Percentiles rank a stretch among this genome's conserved stretches.
phyloP scores from a whole-genome alignment of 257 asterid genomes.

The Lycium ferocissimum region DNA sequence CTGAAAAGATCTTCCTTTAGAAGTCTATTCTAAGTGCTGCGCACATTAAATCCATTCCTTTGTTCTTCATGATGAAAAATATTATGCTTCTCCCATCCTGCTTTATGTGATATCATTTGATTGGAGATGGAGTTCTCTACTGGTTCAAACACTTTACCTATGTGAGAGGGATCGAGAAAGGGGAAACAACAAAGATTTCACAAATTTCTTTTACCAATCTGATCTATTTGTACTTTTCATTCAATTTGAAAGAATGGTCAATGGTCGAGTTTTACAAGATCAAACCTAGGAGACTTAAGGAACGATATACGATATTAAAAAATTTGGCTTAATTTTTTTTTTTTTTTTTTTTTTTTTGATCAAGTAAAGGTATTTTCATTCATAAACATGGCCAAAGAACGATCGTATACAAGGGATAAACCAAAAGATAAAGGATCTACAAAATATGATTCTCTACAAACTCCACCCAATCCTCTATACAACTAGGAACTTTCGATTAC shows the following conservation, averaged over 20 bases:
- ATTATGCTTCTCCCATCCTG: not conserved
- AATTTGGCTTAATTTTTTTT: no score
- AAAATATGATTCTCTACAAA: no score
- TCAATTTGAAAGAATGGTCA: not conserved
- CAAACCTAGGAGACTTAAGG: not conserved
- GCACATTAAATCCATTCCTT: not conserved
- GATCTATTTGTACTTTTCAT: not conserved
- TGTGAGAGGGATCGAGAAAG: not conserved
- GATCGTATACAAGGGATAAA: no score
- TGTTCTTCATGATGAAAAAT: not conserved
- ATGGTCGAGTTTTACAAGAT: not conserved
- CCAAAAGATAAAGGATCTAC: no score
- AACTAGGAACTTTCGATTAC: no score
- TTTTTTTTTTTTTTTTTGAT: no score
- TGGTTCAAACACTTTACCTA: not conserved
- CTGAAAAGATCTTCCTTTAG: not conserved
- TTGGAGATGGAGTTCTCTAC: not conserved
- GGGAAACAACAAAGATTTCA: not conserved
- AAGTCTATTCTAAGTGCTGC: not conserved
- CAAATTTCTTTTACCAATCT: not conserved
- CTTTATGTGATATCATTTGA: not conserved
- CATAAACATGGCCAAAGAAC: no score
- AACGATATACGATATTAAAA: no score
- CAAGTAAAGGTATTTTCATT: no score
- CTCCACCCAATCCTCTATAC: no score